Evolutionary conservation across 768 basidiomycete species (phyloP), one percentile per base, ranked within the genome.

Genomic region (Lentinula guzmanii): DNA sequence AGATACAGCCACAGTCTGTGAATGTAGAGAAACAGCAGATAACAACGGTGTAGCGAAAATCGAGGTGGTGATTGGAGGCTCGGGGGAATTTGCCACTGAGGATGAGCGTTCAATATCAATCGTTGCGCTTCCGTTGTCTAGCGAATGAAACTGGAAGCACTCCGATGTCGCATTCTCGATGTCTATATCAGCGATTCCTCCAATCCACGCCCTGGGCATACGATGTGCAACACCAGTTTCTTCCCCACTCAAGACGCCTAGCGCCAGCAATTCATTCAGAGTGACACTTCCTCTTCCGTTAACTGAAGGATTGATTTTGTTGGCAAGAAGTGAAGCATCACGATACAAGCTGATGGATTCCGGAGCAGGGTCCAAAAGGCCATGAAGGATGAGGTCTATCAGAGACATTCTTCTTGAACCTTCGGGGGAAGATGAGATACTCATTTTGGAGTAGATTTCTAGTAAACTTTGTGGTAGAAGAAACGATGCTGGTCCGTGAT

Each of bases 201-300:
- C 58, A 15, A 59, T 50, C 58, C 58, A 59, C 16, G 48, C 58
- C 24, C n/a, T 59, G 11, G 58, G 58, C 41, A 56, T 41, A 15
- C 55, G 11, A 43, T 56, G 55, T 37, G 9, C 24, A 4, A 31
- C 42, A 7, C 45, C 48, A 35, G 58, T 3, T 46, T 59, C 58
- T 51, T 59, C 58, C 55, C 55, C 55, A 45, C 24, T 56, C 37
- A 56, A 42, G 1, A 41, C 41, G 35, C 48, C 46, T 21, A 48
- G n/a, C 2, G 43, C 48, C 46, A 46, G n/a, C n/a, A 46, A 21
- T 21, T 37, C 48, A n/a, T 51, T 33, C 34, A 59, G 42, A 2
- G 43, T 59, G 28, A 50, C 45, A n/a, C n/a, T 37, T 42, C 21
- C 18, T 56, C 41, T n/a, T 18, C 16, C 24, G 7, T 31, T 11